phyloP scores from a whole-genome alignment of 2,329 filamentous ascomycete species.

The Aspergillus quadricinctus region DNA sequence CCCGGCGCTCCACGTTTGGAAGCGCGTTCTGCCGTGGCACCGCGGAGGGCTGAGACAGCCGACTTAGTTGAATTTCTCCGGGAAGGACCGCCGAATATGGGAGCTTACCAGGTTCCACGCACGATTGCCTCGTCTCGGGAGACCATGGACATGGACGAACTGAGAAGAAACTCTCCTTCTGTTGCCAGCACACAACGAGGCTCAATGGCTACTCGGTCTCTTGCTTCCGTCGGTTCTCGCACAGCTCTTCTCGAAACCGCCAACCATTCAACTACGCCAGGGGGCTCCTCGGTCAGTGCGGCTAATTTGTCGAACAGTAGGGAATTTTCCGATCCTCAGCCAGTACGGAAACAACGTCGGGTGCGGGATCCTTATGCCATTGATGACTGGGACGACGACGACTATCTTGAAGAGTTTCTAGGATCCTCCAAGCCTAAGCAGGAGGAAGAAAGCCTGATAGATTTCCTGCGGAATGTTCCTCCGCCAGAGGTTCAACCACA shows the following conservation, averaged over 20 bases:
- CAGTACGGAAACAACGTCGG: constrained; percentile 69
- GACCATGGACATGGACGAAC: constrained; percentile 82
- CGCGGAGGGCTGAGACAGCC: constrained; percentile 64
- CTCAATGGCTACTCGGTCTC: constrained; percentile 46
- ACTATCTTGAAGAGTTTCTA: constrained; percentile 58
- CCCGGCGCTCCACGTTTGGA: constrained; percentile 51
- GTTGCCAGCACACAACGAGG: constrained; percentile 46
- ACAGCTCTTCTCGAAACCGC: constrained; percentile 59
- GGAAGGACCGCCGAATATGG: constrained; percentile 66
- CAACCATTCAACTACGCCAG: constrained; percentile 25
- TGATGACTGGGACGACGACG: constrained; percentile 63
- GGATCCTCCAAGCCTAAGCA: constrained; percentile 34
- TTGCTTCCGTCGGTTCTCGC: constrained; percentile 66
- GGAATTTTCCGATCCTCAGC: constrained; percentile 45
- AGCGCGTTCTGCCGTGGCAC: constrained; percentile 66
- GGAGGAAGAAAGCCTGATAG: constrained; percentile 46
- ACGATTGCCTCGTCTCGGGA: constrained; percentile 79
- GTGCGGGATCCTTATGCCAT: constrained; percentile 92
- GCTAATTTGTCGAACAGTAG: constrained; percentile 8
- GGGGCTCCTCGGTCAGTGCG: constrained; percentile 17
- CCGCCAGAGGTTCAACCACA: constrained; percentile 35
- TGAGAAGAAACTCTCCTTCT: constrained; percentile 33
- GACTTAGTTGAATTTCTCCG: constrained; percentile 96
- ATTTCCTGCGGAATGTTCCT: constrained; percentile 45
- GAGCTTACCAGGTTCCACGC: constrained; percentile 70